Conservation (phyloP, 805 yeast species). For the Nakazawaea anatomiae region DNA sequence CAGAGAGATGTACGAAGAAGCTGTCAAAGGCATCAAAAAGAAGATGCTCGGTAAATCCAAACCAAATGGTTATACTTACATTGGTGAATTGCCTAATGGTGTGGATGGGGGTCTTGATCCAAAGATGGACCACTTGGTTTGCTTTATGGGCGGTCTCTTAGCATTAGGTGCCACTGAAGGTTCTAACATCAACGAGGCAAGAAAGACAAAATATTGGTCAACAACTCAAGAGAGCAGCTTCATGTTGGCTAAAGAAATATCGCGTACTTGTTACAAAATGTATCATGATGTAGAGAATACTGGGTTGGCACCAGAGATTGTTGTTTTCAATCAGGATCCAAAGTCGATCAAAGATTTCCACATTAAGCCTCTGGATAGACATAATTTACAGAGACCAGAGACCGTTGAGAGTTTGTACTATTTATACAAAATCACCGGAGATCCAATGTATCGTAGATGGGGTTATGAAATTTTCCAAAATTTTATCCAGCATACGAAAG, state of each 20-base stretch:
- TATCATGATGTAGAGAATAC: slow-evolving; percentile 63
- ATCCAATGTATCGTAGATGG: slow-evolving; percentile 78
- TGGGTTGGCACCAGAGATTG: slow-evolving; percentile 88
- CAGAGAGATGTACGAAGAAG: slow-evolving; percentile 67
- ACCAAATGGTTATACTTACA: slow-evolving; percentile 58
- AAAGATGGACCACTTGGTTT: slow-evolving; percentile 90
- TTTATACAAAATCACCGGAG: slow-evolving; percentile 73
- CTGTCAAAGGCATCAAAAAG: slow-evolving; percentile 71
- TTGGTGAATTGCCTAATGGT: slow-evolving; percentile 77
- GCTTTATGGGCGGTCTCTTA: slow-evolving; percentile 84
- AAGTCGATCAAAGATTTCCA: slow-evolving; percentile 46
- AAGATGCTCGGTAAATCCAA: slow-evolving; percentile 54
- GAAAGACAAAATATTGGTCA: slow-evolving; percentile 49
- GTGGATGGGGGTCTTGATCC: slow-evolving; percentile 48
- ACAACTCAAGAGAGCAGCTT: slow-evolving; percentile 55
- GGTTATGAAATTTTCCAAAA: slow-evolving; percentile 80
- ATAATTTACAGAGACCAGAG: slow-evolving; percentile 89
- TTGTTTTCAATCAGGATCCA: slow-evolving; percentile 62
- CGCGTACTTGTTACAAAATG: slow-evolving; percentile 80
- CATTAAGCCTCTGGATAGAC: slow-evolving; percentile 68
- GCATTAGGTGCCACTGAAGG: slow-evolving; percentile 91
- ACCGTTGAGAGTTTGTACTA: slow-evolving; percentile 85
- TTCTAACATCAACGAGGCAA: slow-evolving; percentile 46
- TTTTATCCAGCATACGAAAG: slow-evolving; percentile 54
- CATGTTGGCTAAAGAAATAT: slow-evolving; percentile 64